phyloP scores from a whole-genome alignment of 2,329 filamentous ascomycete species.

The Cladosporium colombiae region DNA sequence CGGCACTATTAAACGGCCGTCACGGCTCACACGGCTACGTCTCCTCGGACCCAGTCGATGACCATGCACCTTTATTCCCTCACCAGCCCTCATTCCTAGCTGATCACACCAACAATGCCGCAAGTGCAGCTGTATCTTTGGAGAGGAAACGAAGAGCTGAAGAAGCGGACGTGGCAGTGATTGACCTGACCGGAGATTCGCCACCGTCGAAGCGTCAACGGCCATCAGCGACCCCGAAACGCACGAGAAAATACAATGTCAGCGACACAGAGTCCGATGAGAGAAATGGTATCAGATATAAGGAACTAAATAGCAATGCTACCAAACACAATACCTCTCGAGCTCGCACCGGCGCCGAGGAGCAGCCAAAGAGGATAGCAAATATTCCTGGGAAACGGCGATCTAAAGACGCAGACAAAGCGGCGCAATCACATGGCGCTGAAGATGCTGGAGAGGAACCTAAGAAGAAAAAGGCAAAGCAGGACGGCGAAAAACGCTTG shows the following conservation, averaged over 20 bases:
- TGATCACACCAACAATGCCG: background rate
- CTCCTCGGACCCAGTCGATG: background rate
- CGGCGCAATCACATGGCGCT: background rate
- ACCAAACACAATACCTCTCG: background rate
- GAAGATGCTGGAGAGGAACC: background rate
- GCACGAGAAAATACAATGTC: background rate
- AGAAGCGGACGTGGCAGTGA: background rate
- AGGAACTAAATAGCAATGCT: background rate
- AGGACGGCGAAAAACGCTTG: conserved; percentile 30
- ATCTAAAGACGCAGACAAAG: background rate
- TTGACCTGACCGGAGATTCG: conserved; percentile 23
- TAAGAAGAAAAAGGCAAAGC: conserved; percentile 26
- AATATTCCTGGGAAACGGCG: background rate
- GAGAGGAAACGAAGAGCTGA: background rate
- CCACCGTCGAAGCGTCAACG: conserved; percentile 6
- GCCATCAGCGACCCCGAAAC: background rate
- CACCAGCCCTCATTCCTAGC: background rate
- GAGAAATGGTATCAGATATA: background rate
- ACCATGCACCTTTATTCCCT: background rate
- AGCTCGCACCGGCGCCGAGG: background rate
- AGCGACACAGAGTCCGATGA: background rate
- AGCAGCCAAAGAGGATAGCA: background rate
- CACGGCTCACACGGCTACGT: background rate
- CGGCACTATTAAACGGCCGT: background rate
- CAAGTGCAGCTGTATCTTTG: background rate